Base-by-base conservation (phyloP, 352 stramenopile species). In the Halophytophthora polymorphica region DNA sequence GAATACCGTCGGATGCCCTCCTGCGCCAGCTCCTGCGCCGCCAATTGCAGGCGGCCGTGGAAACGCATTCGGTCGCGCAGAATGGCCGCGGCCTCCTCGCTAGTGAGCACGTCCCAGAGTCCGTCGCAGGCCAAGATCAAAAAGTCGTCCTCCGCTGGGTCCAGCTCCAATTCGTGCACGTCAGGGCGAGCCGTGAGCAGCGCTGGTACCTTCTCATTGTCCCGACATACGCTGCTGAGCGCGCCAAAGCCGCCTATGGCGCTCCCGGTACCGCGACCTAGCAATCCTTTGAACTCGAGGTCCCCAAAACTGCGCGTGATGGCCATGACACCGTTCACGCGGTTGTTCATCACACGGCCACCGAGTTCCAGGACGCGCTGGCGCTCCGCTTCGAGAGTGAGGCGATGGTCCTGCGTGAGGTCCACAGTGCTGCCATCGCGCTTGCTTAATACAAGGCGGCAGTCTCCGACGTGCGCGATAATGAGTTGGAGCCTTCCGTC, bases 221-320 rank as follows among this genome's bases (percentile, higher is more conserved):
- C 73, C 10, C 54, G 43, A 21, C 54, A 68, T 12, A 38, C 39
- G 2, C 54, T 49, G 34, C 54, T 31, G 25, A 63, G 58, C 8
- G 38, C 42, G 10, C 47, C 43, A 22, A 48, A 48, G 31, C 45
- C 41, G 3, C 40, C 28, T 21, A 55, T 56, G 2, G 42, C 57
- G n/a, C 41, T 54, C 1, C 53, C 61, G 0, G 51, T 45, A 13
- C 39, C 35, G 40, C 46, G 31, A 22, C 49, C 31, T 1, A 83
- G 36, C 37, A 73, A 50, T 2, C 66, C 76, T 52, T 95, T 95
- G 66, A 93, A 90, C 53, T 91, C 82, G 3, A 95, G 61, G 43
- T 93, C 83, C 0, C 84, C 84, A 40, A 96, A 93, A 3, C 78
- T 80, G 1, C 86, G 80, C 11, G 83, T 92, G 60, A 96, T 88